These are phyloP conservation scores for Fraxinus sp. DNA, from an alignment of 305 asterid species.

Conservation along the genomic window DNA sequence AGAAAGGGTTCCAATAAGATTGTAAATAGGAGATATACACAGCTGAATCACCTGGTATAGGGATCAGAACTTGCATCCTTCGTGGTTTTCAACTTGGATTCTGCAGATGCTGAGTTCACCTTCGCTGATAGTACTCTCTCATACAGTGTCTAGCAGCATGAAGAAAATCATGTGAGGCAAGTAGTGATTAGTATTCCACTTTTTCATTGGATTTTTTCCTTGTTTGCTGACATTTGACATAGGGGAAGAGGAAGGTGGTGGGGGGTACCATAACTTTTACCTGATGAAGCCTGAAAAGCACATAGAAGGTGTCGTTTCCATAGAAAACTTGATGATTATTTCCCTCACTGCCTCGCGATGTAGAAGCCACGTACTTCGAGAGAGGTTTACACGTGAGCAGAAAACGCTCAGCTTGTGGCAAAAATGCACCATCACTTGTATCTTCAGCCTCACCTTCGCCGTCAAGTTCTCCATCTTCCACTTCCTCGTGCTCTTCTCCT, in stretches of 20 bases:
- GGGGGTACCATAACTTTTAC: constrained; percentile 35
- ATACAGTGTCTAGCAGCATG: constrained; percentile 27
- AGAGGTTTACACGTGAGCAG: constrained; percentile 72
- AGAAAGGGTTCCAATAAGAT: not conserved
- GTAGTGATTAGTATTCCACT: not conserved
- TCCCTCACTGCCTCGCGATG: constrained; percentile 38
- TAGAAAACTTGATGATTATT: constrained; percentile 56
- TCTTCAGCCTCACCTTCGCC: constrained; percentile 95
- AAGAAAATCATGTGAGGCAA: not conserved
- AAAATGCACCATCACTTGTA: constrained; percentile 49
- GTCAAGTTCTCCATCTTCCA: constrained; percentile 72
- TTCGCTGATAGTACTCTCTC: constrained; percentile 33
- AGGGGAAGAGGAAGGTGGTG: not conserved
- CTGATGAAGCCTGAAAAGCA: constrained; percentile 93
- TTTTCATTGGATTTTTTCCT: not conserved
- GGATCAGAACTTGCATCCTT: constrained; percentile 33
- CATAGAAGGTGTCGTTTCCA: constrained; percentile 84
- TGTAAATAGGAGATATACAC: not conserved
- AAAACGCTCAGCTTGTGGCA: constrained; percentile 66
- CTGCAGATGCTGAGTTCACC: constrained; percentile 29
- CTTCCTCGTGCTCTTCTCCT: constrained; percentile 80
- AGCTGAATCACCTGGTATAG: constrained; percentile 27
- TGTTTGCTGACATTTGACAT: not conserved
- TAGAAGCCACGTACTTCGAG: constrained; percentile 58
- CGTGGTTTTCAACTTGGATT: constrained; percentile 26